These are phyloP conservation scores for Carex sylvatica DNA, from an alignment of 202 grass and related monocot genomes.

Conservation along the genomic window DNA sequence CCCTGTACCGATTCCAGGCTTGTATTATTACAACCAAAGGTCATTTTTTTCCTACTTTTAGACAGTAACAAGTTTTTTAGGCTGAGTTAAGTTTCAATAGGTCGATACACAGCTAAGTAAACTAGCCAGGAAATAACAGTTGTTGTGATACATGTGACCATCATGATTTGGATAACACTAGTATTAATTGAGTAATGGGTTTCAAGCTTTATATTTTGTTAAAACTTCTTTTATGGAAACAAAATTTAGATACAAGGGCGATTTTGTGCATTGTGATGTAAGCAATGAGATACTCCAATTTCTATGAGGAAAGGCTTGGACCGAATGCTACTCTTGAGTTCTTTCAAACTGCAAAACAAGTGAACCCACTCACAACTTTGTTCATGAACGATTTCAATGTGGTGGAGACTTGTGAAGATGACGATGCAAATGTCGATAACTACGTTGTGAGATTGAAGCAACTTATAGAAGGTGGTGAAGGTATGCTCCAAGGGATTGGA, in stretches of 20 bases:
- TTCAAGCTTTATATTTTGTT: slow-evolving; percentile 1
- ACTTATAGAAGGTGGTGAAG: slow-evolving; percentile 43
- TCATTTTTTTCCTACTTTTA: neutral
- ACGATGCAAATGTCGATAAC: slow-evolving; percentile 65
- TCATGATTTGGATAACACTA: neutral
- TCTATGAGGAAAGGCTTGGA: slow-evolving; percentile 87
- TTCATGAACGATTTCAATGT: slow-evolving; percentile 99
- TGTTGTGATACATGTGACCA: neutral
- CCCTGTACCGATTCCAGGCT: neutral
- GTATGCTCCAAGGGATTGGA: slow-evolving; percentile 70
- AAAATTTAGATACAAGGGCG: slow-evolving; percentile 58
- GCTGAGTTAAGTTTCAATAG: neutral
- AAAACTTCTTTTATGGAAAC: neutral
- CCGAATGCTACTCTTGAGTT: slow-evolving; percentile 71
- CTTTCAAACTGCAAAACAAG: slow-evolving; percentile 76
- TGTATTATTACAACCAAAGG: neutral
- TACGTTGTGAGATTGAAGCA: slow-evolving; percentile 69
- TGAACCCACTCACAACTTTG: slow-evolving; percentile 82
- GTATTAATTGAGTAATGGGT: neutral
- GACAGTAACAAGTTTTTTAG: neutral
- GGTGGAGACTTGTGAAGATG: slow-evolving; percentile 88
- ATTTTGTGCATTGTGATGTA: slow-evolving; percentile 98
- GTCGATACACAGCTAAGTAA: neutral
- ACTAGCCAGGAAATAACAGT: neutral
- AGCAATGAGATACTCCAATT: slow-evolving; percentile 98